Conservation (phyloP, 495 filamentous ascomycete species). For the Aspergillus incahuasiensis region DNA sequence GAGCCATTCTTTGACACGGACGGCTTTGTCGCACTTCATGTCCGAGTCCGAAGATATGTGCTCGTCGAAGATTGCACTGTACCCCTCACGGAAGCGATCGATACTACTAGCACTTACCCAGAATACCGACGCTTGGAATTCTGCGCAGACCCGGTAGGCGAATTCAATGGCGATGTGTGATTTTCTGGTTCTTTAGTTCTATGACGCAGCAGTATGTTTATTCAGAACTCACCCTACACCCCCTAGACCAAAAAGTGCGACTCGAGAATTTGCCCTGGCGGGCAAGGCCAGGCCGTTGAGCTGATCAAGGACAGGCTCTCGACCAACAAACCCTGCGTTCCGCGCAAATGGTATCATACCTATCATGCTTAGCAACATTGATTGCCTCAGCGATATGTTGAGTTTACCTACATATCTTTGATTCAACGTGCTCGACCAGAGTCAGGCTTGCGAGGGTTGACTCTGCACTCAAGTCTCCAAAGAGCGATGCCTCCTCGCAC, state of each 20-base stretch:
- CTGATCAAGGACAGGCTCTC: neutral
- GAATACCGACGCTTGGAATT: constrained; percentile 30
- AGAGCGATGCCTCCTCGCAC: neutral
- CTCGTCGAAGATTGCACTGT: constrained; percentile 12
- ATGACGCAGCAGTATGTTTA: too few species aligned
- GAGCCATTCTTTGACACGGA: constrained; percentile 10
- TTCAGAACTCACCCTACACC: constrained; percentile 26
- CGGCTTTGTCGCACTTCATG: constrained; percentile 1
- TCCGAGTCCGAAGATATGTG: neutral
- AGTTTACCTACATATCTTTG: constrained; percentile 1
- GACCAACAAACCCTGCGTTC: constrained; percentile 8
- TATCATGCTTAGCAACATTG: neutral
- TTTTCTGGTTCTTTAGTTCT: constrained; percentile 20
- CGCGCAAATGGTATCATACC: constrained; percentile 5
- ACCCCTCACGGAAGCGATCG: constrained; percentile 33
- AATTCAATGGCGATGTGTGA: constrained; percentile 39
- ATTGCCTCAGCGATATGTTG: neutral
- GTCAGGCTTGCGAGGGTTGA: neutral
- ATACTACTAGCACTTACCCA: constrained; percentile 38
- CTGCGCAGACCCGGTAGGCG: constrained; percentile 23
- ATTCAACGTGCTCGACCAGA: neutral
- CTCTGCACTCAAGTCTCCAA: neutral
- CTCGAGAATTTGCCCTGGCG: constrained; percentile 10
- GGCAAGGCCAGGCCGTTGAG: constrained; percentile 2
- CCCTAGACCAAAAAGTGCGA: constrained; percentile 26